Base-by-base conservation (phyloP, 257 asterid genomes). In the Przewalskia tangutica region DNA sequence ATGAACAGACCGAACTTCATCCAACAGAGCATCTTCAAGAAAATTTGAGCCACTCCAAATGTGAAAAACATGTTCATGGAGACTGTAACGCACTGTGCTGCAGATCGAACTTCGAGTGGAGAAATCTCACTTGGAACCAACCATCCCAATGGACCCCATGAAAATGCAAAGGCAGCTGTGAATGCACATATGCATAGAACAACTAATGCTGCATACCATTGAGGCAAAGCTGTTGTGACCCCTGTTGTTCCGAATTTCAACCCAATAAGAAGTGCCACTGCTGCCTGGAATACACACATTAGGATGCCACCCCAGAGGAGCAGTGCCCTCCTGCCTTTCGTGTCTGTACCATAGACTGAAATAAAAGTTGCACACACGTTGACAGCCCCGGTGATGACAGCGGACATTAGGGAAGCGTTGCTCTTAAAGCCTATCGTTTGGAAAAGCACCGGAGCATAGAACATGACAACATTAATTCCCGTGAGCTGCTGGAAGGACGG, bases 71-170 rank as follows among this genome's bases (percentile, higher is more conserved):
- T 86, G 71, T 88, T 88, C 17, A 82, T 56, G 0, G 77, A 68
- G 0, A 68, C 55, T 0, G 54, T 68, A 7, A 68, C 9, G 9
- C 55, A 17, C 10, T 68, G 77, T 42, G 77, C 77, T 68, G 77
- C 77, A 7, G 77, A 68, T 40, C 77, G 36, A 68, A 68, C 77
- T n/a, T 88, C 91, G 2, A 86, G 18, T 2, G 88, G 87, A 44
- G 84, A 54, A 0, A 86, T 86, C 20, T 88, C 91, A 7, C 88
- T 84, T 0, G 88, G 86, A 0, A 88, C 82, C n/a, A 88, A 27
- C 88, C 89, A 88, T 56, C 88, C 86, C 0, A 86, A 51, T 0
- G 89, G 90, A 4, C 89, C 87, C 89, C 89, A 88, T 0, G 86
- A 88, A 86, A 86, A 88, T 2, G 89, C 89, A 40, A 84, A 88